Percentiles rank a stretch among this genome's conserved stretches.
These are phyloP conservation scores for Hirsutella minnesotensis DNA, from an alignment of 2,329 filamentous ascomycete species.

Conservation along the genomic window DNA sequence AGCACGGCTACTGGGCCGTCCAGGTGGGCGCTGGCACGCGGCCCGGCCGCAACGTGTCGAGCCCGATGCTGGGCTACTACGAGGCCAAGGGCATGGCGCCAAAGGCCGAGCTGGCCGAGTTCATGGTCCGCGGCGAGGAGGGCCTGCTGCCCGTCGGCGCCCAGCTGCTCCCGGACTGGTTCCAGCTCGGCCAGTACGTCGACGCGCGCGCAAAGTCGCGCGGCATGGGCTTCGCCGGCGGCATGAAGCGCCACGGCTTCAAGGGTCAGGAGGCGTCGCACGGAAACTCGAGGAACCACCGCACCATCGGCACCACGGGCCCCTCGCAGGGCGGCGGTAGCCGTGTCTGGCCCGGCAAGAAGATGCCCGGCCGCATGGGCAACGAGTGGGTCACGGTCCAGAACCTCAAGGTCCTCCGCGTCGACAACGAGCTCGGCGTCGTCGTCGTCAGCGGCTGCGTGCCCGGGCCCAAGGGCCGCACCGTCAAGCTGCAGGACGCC, in stretches of 20 bases:
- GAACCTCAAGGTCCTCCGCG: slow-evolving; percentile 80
- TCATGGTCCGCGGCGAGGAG: slow-evolving; percentile 62
- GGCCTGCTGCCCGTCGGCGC: slow-evolving; percentile 69
- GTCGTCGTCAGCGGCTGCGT: slow-evolving; percentile 81
- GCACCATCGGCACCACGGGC: slow-evolving; percentile 81
- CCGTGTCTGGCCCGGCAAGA: slow-evolving; percentile 88
- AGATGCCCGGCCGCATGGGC: slow-evolving; percentile 96
- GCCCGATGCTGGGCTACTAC: slow-evolving; percentile 79
- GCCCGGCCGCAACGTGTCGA: slow-evolving; percentile 63
- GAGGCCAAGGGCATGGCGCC: slow-evolving; percentile 70
- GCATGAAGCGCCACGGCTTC: slow-evolving; percentile 95
- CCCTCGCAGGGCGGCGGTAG: slow-evolving; percentile 86
- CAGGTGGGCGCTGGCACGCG: slow-evolving; percentile 74
- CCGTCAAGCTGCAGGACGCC: slow-evolving; percentile 81
- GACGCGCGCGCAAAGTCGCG: slow-evolving; percentile 70
- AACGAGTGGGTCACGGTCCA: slow-evolving; percentile 79
- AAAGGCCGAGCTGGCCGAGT: slow-evolving; percentile 77
- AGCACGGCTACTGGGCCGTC: slow-evolving; percentile 88
- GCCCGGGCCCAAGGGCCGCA: slow-evolving; percentile 74
- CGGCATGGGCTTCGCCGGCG: slow-evolving; percentile 91
- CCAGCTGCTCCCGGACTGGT: slow-evolving; percentile 77
- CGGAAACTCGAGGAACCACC: slow-evolving; percentile 90
- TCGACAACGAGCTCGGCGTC: slow-evolving; percentile 77
- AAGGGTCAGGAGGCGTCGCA: slow-evolving; percentile 80
- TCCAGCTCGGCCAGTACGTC: slow-evolving; percentile 79